Evolutionary conservation across 2,329 filamentous ascomycete genomes (phyloP), one percentile per base, ranked within the genome.

Genomic region (Fusarium praegraminearum): DNA sequence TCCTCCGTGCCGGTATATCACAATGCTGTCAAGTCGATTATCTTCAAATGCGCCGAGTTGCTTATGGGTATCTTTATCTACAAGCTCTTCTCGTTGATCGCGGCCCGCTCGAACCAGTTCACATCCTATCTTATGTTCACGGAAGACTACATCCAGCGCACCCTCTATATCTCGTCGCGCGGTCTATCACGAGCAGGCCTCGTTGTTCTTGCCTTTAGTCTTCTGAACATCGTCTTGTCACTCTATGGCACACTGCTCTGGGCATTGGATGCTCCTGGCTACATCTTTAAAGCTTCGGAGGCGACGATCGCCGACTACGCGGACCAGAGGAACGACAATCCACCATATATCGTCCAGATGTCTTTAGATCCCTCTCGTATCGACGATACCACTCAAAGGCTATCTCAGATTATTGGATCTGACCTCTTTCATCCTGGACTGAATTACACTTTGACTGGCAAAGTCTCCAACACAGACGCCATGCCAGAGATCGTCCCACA

Each of bases 121-220:
- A 69, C 69, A 2, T 50, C 69, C 3, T 71, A 71, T n/a, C 69
- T 71, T 0, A 71, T 71, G 69, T 72, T 71, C 24, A 33, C 69
- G 1, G 69, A 71, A 8, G 69, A 71, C 13, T 71, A 71, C 20
- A 26, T 71, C 0, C 69, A 71, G 13, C 69, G 45, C 3, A 45
- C 16, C 7, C 36, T 71, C 0, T 71, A 51, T 5, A 51, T 71
- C 11, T 53, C 65, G 1, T 71, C 69, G 1, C 46, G 68, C 2
- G 65, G 69, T 3, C 5, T 70, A 0, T 71, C 69, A 0, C 56
- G 67, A 20, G 69, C 62, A 3, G 45, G 52, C 13, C 55, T 71
- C 1, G 30, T 71, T 10, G 52, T 71, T 0, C 24, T 71, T 2
- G 6, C 36, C 1, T 71, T 71, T 5, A 71, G 51, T 18, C 12